These are phyloP conservation scores for Globisporangium cederbergense DNA, from an alignment of 352 stramenopile species.

Conservation along the genomic window DNA sequence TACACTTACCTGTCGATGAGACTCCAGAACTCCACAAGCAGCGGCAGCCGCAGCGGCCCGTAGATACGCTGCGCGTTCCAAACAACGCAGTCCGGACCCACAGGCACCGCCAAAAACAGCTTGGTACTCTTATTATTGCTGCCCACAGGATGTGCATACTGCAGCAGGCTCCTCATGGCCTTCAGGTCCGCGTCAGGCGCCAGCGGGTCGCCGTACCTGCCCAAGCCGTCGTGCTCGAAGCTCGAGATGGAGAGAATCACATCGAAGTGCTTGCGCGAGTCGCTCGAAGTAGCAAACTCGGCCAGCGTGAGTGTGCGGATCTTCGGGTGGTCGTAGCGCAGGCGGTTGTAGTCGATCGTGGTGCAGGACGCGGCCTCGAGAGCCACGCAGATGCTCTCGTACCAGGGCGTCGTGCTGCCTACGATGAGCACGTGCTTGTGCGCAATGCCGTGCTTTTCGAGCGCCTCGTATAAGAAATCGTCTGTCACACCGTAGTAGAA, in stretches of 20 bases:
- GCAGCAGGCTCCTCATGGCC: slow-evolving; percentile 33
- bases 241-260: slow-evolving; percentile 33
- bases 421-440: slow-evolving; percentile 37
- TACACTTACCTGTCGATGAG: slow-evolving; percentile 24
- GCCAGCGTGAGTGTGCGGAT: slow-evolving; percentile 31
- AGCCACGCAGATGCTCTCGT: slow-evolving; percentile 34
- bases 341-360: slow-evolving; percentile 32
- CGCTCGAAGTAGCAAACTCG: slow-evolving; percentile 22
- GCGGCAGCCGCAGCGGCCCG: slow-evolving; percentile 39
- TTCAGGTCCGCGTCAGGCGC: slow-evolving; percentile 52
- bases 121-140: slow-evolving; percentile 11
- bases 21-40: slow-evolving; percentile 40
- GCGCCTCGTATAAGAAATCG: slow-evolving; percentile 20
- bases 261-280: slow-evolving; percentile 24
- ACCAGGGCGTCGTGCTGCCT: slow-evolving; percentile 36
- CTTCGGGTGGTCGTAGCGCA: slow-evolving; percentile 32
- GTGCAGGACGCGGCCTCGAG: slow-evolving; percentile 32
- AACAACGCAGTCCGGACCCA: slow-evolving; percentile 43
- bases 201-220: slow-evolving; percentile 62
- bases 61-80: slow-evolving; percentile 64
- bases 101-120: slow-evolving; percentile 42
- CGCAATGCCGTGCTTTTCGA: slow-evolving; percentile 26
- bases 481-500: slow-evolving; percentile 32
- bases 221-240: slow-evolving; percentile 73
- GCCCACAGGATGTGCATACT: slow-evolving; percentile 20